phyloP scores from a whole-genome alignment of 176 grass and related monocot genomes.

The Avena insularis region DNA sequence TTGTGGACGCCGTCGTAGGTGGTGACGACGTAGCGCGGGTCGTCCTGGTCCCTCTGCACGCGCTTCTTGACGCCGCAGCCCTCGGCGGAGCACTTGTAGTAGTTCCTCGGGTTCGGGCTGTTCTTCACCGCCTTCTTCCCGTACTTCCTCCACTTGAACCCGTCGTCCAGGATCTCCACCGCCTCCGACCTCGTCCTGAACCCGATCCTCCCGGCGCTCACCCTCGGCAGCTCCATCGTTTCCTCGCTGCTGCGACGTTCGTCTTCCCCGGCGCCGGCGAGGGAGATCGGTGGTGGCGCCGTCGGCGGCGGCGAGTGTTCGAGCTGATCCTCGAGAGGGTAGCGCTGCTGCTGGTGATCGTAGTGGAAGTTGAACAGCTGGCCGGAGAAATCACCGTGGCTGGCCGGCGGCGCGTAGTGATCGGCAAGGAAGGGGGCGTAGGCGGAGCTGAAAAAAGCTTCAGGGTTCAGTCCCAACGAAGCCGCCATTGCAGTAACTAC shows the following conservation, averaged over 20 bases:
- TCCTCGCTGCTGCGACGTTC: not conserved
- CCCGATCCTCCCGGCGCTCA: constrained; percentile 55
- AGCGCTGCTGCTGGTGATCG: not conserved
- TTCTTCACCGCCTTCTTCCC: constrained; percentile 94
- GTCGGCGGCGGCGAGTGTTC: not conserved
- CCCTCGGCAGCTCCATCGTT: constrained; percentile 5
- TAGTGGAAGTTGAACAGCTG: constrained; percentile 23
- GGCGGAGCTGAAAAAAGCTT: constrained; percentile 35
- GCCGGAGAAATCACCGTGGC: not conserved
- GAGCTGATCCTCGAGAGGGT: constrained; percentile 17
- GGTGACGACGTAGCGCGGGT: constrained; percentile 63
- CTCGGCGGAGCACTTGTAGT: constrained; percentile 63
- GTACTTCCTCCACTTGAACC: constrained; percentile 98
- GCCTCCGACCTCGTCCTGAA: constrained; percentile 74
- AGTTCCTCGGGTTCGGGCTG: constrained; percentile 92
- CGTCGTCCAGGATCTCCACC: constrained; percentile 85
- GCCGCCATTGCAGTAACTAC: constrained; percentile 46
- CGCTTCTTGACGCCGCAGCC: constrained; percentile 72
- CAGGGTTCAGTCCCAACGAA: constrained; percentile 56
- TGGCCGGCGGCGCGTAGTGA: not conserved
- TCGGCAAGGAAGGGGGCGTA: constrained; percentile 33
- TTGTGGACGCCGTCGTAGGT: constrained; percentile 78
- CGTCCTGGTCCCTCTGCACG: constrained; percentile 63
- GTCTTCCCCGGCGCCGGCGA: not conserved
- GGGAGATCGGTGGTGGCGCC: constrained; percentile 3